These are phyloP conservation scores for Pythium insidiosum DNA, from an alignment of 352 stramenopile genomes.

Conservation along the genomic window DNA sequence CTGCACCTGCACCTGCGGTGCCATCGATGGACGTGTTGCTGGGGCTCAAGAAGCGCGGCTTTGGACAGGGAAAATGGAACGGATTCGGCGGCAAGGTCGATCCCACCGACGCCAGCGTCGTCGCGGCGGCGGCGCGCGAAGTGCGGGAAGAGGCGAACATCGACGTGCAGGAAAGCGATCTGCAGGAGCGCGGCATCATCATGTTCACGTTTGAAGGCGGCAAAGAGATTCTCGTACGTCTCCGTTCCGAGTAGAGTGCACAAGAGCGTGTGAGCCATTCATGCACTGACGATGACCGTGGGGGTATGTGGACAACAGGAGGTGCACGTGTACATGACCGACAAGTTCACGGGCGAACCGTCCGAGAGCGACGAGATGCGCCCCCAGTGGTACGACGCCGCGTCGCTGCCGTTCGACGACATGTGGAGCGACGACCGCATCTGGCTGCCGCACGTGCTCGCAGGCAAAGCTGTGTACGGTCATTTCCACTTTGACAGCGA, in stretches of 20 bases:
- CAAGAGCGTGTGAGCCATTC: too few relatives aligned
- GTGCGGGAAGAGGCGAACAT: slow-evolving; percentile 38
- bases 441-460: slow-evolving; percentile 55
- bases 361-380: slow-evolving; percentile 68
- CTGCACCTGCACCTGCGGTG: not conserved
- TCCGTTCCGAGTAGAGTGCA: too few relatives aligned
- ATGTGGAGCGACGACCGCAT: slow-evolving; percentile 73
- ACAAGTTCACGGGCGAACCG: slow-evolving; percentile 30
- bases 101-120: slow-evolving; percentile 26
- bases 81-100: slow-evolving; percentile 78
- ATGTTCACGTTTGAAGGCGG: slow-evolving; percentile 38
- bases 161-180: slow-evolving; percentile 14
- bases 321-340: slow-evolving; percentile 42
- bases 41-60: slow-evolving; percentile 73
- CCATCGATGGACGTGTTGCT: slow-evolving; percentile 25
- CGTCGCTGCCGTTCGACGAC: slow-evolving; percentile 34
- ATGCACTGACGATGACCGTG: not conserved
- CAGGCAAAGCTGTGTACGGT: slow-evolving; percentile 30
- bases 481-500: slow-evolving; percentile 45
- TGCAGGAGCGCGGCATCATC: slow-evolving; percentile 16
- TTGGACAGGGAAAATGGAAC: slow-evolving; percentile 70
- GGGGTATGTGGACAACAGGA: slow-evolving; percentile 6
- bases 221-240: slow-evolving; percentile 18
- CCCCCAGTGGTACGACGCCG: slow-evolving; percentile 50
- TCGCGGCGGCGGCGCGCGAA: slow-evolving; percentile 24